Evolutionary conservation across 2,329 filamentous ascomycete genomes (phyloP), one percentile per base, ranked within the genome.

Genomic region (Thielaviopsis ethacetica): DNA sequence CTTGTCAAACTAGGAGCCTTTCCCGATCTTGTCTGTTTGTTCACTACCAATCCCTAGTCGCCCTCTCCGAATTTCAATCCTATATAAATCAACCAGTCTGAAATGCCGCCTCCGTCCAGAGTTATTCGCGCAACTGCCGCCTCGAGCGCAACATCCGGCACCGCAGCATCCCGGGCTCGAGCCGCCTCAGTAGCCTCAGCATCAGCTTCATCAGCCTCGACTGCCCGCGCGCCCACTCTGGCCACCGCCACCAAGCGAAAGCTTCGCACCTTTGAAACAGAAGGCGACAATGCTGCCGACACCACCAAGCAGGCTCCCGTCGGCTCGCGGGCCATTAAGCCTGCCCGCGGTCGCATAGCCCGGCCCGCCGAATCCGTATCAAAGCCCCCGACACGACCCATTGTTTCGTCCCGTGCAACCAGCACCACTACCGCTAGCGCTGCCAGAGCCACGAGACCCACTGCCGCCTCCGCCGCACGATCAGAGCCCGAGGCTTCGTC

Each of bases 261-360:
- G 70, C 75, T 73, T 34, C 72, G 77, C 60, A 67, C 74, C 15
- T 78, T 83, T 54, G 79, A 82, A 50, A 67, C 68, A 17, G 75
- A 78, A 17, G 73, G 78, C 53, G 74, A 77, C n/a, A 71, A 73
- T 53, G 69, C 72, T 49, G 68, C 73, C 61, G 70, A 73, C 69
- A 30, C 60, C 66, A 62, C 63, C 69, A 58, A 64, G 73, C 72
- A 63, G 67, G 71, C 34, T 69, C 70, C n/a, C 72, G 80, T 19
- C 30, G 17, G 30, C 50, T 24, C 54, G 34, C n/a, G 41, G 49
- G 19, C 30, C 44, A 30, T 30, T 44, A 73, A 66, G 64, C 59
- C 71, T 44, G 68, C 74, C 6, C 72, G 77, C 59, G 73, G 75
- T 54, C 69, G 76, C 53, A 71, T 73, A 12, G 74, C 71, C 65